Base-by-base conservation (phyloP, 768 basidiomycete species). In the Podaxis mareebaensis region DNA sequence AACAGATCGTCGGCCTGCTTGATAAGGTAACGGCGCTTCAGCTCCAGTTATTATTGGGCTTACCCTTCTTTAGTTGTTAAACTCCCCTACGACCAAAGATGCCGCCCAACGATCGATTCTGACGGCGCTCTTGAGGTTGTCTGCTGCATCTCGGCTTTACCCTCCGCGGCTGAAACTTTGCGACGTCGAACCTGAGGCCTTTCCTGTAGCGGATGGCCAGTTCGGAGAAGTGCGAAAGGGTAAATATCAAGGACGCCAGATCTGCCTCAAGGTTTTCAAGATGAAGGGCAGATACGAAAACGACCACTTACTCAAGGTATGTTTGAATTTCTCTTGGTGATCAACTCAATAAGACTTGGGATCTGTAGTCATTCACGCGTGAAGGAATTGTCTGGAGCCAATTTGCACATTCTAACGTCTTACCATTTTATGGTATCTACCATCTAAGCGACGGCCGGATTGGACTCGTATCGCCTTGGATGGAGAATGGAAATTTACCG, bases 181-280 rank as follows among this genome's bases (percentile, higher is more conserved):
- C 11, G 33, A 38, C 10, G 49, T 60, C 11, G 26, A 60, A 22
- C n/a, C 28, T 7, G 22, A 38, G 17, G 15, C 15, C 1, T 0
- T 13, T 24, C 13, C 58, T 22, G 42, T 59, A 3, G 42, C 33
- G 3, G 42, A 36, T 30, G 58, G 58, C 17, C 24, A n/a, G 8
- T 74, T 73, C 57, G 68, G 70, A 3, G 74, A 75, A 15, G 68
- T 75, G 12, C 73, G 71, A 64, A 72, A 55, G 56, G 71, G 70
- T 3, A 2, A 44, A 20, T 67, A 67, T 46, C 62, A 63, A 3
- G 69, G 66, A 11, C 65, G 64, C 24, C 26, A 52, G 2, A 68
- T 75, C 1, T 72, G 70, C 42, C 20, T 73, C 30, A 75, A 75
- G 55, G 58, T 73, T 20, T 71, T 44, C 3, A 44, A 62, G 49